Evolutionary conservation across 441 rosid genomes (phyloP).

Genomic region (Metrosideros polymorpha): DNA sequence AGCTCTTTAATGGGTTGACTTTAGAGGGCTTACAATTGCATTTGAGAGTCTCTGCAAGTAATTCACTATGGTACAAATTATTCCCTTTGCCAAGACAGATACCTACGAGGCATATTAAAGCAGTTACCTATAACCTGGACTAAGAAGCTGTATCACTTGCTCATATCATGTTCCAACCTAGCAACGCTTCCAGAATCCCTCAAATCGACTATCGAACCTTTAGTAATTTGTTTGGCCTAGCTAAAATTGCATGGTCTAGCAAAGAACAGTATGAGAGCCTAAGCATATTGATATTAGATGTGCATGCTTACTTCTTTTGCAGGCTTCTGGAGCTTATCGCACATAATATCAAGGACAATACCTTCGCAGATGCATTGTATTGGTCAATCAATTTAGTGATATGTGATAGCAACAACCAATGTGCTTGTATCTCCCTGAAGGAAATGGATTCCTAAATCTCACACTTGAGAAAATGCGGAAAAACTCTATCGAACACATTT

Average conservation of each 20-base stretch:
- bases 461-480: too few relatives aligned
- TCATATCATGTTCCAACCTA: not conserved
- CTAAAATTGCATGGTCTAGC: not conserved
- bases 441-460: too few relatives aligned
- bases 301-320: not conserved
- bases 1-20: not conserved
- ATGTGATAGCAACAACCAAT: constrained; percentile 40
- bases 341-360: constrained; percentile 9
- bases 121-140: not conserved
- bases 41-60: not conserved
- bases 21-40: not conserved
- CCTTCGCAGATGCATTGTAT: constrained; percentile 42
- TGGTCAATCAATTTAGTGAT: constrained; percentile 30
- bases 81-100: not conserved
- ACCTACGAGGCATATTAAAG: not conserved
- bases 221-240: not conserved
- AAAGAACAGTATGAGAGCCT: not conserved
- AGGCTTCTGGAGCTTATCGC: not conserved
- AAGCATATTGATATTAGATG: not conserved
- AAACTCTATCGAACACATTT: too few relatives aligned
- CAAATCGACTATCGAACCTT: not conserved
- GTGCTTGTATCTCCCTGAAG: constrained; percentile 62
- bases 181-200: not conserved
- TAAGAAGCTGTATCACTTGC: not conserved
- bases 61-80: not conserved